Base-by-base conservation (phyloP, 345 rosid genomes). In the Aegle marmelos region DNA sequence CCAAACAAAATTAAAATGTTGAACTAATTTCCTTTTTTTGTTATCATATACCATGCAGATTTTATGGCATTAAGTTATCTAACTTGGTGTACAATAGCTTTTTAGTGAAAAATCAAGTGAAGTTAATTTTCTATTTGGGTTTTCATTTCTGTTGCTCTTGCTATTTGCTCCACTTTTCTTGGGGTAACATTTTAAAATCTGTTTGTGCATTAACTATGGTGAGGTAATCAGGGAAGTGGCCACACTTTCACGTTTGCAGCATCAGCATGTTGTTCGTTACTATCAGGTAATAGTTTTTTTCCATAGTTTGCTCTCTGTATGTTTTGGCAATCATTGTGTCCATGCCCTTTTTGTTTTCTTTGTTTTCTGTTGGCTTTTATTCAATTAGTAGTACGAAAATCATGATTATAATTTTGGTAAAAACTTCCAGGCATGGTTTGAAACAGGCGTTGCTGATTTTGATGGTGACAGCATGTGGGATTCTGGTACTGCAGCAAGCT, bases 211-310 rank as follows among this genome's bases (percentile, higher is more conserved):
- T 45, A 72, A 81, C 65, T 79, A 53, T 84, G 22, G 31, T 73
- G 87, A 84, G 83, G 58, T 89, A 61, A 80, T 82, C 83, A 95
- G 99, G 90, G 99, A 95, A 87, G 99, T 95, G 77, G 93, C 98
- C 14, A 95, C 99, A 56, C 97, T 95, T 76, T 92, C 99, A 9
- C 99, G 98, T 59, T 88, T 95, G 86, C 98, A 95, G 76, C 99
- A 95, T 92, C 97, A 87, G n/a, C 99, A 95, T 88, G 98, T 95
- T 72, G 99, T 95, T 68, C 99, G 99, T 56, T 95, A 95, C 84
- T 95, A 93, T 89, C 99, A 95, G 94, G 99, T 95, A 64, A 74
- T 79, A 4, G 59, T 56, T 41, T 65, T 75, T 60, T 58, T 73
- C 57, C 74, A 65, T 39, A 72, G 27, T 37, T 74, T 50, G 41